Conservation (phyloP, 2,329 filamentous ascomycete genomes). For the Fusarium haematococcum region DNA sequence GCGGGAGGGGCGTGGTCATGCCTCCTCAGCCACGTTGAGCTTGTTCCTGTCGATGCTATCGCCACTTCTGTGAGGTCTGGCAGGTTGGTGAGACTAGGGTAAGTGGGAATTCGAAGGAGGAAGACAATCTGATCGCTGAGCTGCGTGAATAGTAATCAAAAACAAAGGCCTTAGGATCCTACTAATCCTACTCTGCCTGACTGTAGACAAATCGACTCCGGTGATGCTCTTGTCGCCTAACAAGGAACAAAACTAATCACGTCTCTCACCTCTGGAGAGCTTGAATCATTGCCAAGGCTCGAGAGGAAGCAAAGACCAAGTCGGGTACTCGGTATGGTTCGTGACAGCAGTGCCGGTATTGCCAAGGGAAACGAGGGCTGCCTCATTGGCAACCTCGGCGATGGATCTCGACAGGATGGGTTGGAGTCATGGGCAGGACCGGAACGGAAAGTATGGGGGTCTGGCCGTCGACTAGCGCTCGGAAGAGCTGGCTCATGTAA, state of each 20-base stretch:
- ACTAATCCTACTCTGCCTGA: no score
- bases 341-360: not conserved
- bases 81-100: not conserved
- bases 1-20: constrained; percentile 15
- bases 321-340: not conserved
- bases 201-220: not conserved
- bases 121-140: not conserved
- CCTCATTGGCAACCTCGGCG: not conserved
- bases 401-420: not conserved
- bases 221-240: not conserved
- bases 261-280: not conserved
- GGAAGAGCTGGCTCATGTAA: not conserved
- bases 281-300: not conserved
- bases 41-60: not conserved
- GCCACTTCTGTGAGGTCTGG: not conserved
- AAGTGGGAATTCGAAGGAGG: not conserved
- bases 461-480: not conserved
- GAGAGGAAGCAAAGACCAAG: not conserved
- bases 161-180: not conserved
- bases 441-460: not conserved
- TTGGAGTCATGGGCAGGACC: not conserved
- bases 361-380: not conserved
- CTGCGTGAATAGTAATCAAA: not conserved
- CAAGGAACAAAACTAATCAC: not conserved
- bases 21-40: constrained; percentile 2